Evolutionary conservation across 345 rosid species (phyloP).

Genomic region (Acer saccharum): DNA sequence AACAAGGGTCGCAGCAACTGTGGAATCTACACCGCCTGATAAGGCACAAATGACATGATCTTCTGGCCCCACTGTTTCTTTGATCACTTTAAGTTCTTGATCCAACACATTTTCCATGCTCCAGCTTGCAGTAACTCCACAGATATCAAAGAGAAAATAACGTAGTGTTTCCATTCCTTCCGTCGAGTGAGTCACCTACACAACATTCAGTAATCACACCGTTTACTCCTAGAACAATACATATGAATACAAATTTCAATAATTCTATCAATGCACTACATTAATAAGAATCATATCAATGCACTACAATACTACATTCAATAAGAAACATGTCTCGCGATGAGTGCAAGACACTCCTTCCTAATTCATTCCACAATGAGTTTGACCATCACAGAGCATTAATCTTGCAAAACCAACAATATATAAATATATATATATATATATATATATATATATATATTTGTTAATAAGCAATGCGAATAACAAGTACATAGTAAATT

Average conservation of each 20-base stretch:
- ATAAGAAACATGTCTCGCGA: neutral
- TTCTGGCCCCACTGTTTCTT: slow-evolving; percentile 59
- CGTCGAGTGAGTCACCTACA: slow-evolving; percentile 91
- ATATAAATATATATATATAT: neutral
- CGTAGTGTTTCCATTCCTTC: slow-evolving; percentile 88
- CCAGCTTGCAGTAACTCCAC: slow-evolving; percentile 82
- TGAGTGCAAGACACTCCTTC: neutral
- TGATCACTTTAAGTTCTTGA: slow-evolving; percentile 82
- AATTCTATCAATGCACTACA: neutral
- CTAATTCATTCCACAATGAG: neutral
- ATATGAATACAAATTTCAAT: neutral
- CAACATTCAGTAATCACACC: slow-evolving; percentile 19
- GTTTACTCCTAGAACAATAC: neutral
- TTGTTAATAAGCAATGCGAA: neutral
- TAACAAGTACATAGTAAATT: neutral
- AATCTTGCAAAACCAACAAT: too few species aligned
- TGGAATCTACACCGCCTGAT: slow-evolving; percentile 98
- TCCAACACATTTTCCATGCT: slow-evolving; percentile 90
- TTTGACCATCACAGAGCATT: neutral
- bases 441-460: neutral
- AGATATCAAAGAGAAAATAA: slow-evolving; percentile 74
- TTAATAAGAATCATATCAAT: neutral
- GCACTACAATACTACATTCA: too few species aligned
- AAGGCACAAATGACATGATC: slow-evolving; percentile 95
- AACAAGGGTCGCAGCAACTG: slow-evolving; percentile 97